Percentiles rank a stretch among this genome's conserved stretches.
Evolutionary conservation across 441 rosid genomes (phyloP).

Genomic region (Dalechampia spathulata): DNA sequence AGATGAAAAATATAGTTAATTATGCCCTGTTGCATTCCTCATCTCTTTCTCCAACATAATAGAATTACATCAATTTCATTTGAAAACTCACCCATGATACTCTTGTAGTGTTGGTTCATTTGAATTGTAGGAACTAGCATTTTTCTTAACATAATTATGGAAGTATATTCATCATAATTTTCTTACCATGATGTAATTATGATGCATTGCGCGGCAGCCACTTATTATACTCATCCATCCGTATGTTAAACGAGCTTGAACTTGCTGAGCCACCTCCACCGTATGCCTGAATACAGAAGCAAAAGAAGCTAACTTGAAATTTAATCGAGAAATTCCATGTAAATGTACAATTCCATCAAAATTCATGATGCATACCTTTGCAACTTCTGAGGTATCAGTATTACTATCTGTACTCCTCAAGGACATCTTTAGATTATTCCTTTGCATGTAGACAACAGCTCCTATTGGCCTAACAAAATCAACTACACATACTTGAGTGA

Average conservation of each 20-base stretch:
- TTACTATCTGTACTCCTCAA: conserved; percentile 55
- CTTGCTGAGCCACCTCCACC: conserved; percentile 67
- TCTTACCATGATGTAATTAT: conserved; percentile 18
- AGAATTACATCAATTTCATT: too few species aligned
- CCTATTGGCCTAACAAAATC: conserved; percentile 59
- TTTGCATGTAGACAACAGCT: conserved; percentile 60
- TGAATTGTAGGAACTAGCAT: too few species aligned
- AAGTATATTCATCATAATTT: background rate
- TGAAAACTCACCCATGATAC: too few species aligned
- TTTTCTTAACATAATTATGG: background rate
- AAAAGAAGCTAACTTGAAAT: conserved; percentile 1
- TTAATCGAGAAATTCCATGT: conserved; percentile 1
- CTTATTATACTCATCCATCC: conserved; percentile 74
- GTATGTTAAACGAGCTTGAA: conserved; percentile 74
- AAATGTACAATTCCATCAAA: background rate
- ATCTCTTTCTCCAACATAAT: too few species aligned
- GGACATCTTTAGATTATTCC: conserved; percentile 69
- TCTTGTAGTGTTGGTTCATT: too few species aligned
- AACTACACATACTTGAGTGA: background rate
- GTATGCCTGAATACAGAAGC: conserved; percentile 46
- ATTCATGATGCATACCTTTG: conserved; percentile 44
- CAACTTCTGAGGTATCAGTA: conserved; percentile 66
- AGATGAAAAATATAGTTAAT: too few species aligned
- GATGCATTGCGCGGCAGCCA: conserved; percentile 38
- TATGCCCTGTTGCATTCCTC: too few species aligned